Percentiles rank a stretch among this genome's conserved stretches.
phyloP scores from a whole-genome alignment of 768 basidiomycete species.

The Rhodocollybia butyracea region DNA sequence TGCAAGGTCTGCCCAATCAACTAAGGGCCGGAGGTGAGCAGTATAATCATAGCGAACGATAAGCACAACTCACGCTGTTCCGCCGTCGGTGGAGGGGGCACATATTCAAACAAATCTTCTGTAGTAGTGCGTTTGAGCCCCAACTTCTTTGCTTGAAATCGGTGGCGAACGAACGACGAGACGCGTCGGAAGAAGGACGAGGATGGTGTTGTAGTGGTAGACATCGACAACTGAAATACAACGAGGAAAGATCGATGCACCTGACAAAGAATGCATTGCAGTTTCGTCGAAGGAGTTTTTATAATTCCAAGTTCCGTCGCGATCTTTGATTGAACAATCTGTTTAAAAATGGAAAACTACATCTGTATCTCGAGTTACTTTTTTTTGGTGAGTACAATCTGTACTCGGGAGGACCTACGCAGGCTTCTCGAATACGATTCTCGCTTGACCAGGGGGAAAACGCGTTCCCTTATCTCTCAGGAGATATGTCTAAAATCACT shows the following conservation, averaged over 20 bases:
- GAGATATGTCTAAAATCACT: no score
- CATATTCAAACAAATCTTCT: conserved; percentile 1
- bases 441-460: not conserved
- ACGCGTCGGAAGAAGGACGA: not conserved
- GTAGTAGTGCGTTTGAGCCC: not conserved
- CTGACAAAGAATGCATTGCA: not conserved
- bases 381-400: not conserved
- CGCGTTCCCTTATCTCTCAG: not conserved
- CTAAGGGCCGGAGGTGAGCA: conserved; percentile 23
- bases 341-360: not conserved
- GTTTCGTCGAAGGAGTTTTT: not conserved
- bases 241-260: not conserved
- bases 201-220: not conserved
- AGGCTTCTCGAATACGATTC: not conserved
- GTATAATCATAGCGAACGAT: not conserved
- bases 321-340: no score
- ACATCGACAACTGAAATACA: not conserved
- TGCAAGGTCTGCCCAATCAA: conserved; percentile 47
- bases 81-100: conserved; percentile 4
- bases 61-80: conserved; percentile 1
- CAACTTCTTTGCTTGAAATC: not conserved
- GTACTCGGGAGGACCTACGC: not conserved
- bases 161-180: not conserved
- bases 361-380: no score
- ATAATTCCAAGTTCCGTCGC: no score